Percentiles rank a stretch among this genome's conserved stretches.
Conservation (phyloP, 2,329 filamentous ascomycete species). For the Trichophyton verrucosum region DNA sequence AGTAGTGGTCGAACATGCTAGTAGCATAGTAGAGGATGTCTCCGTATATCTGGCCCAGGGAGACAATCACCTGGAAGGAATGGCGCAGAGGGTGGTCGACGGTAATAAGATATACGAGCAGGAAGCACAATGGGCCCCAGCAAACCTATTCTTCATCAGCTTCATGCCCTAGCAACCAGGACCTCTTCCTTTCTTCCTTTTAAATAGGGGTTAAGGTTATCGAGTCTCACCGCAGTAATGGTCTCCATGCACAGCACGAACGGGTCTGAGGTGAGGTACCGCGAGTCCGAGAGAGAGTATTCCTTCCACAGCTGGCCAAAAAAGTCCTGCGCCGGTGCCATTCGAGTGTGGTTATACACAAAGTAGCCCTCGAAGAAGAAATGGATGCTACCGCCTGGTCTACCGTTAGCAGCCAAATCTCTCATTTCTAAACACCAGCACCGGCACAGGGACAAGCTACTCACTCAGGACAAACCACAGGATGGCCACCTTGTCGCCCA, state of each 20-base stretch:
- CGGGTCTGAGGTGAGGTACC: conserved; percentile 68
- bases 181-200: too few relatives aligned
- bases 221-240: conserved; percentile 56
- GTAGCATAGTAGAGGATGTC: conserved; percentile 54
- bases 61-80: conserved; percentile 48
- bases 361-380: conserved; percentile 81
- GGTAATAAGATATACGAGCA: conserved; percentile 44
- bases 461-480: conserved; percentile 67
- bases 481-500: conserved; percentile 46
- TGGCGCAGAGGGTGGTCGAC: conserved; percentile 45
- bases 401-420: not conserved
- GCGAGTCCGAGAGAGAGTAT: conserved; percentile 74
- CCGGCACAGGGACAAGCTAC: conserved; percentile 15
- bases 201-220: not conserved
- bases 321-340: conserved; percentile 57
- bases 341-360: conserved; percentile 51
- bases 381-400: conserved; percentile 46
- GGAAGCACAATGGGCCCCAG: conserved; percentile 51
- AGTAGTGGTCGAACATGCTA: conserved; percentile 48
- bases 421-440: not conserved
- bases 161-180: not conserved
- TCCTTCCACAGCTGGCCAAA: conserved; percentile 89
- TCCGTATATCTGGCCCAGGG: conserved; percentile 52
- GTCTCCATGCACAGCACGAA: conserved; percentile 83
- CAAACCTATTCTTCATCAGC: conserved; percentile 30